Base-by-base conservation (phyloP, 257 asterid species). In the Gynochthodes officinalis region DNA sequence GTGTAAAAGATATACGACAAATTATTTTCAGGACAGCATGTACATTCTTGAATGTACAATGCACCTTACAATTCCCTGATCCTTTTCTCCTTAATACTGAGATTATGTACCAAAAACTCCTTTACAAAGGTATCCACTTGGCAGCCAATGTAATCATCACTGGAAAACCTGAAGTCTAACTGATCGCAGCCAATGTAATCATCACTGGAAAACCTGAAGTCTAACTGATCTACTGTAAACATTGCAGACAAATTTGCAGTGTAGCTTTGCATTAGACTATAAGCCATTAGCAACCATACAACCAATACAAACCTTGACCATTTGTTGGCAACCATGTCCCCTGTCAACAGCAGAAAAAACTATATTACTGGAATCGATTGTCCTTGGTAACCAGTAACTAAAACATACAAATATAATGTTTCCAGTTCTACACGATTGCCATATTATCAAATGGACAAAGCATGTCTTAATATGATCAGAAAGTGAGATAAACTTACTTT, bases 201-300 rank as follows among this genome's bases (percentile, higher is more conserved):
- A n/a, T n/a, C n/a, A n/a, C n/a, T n/a, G n/a, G n/a, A n/a, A n/a
- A n/a, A n/a, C n/a, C n/a, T n/a, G n/a, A n/a, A n/a, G n/a, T n/a
- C n/a, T n/a, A n/a, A n/a, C n/a, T n/a, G 91, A 63, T 86, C 87
- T 1, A 84, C 82, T 0, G 96, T 86, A 35, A 86, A 67, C 57
- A 84, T 87, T 19, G 96, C 82, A 2, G 91, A 77, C 32, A 84
- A 71, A 73, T 76, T 87, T 0, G 91, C 93, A 0, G 87, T 89
- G 73, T 84, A 89, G 75, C 96, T 84, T 75, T 89, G 96, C 84
- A 81, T 79, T 7, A 85, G 75, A 67, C 87, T 78, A 69, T 74
- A 83, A 33, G 87, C 87, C 87, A 84, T 80, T 77, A 81, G 82
- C 74, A 85, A 14, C 88, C 93, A 89, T 18, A 73, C 76, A 1